Base-by-base conservation (phyloP, 257 asterid species). In the Rauvolfia tetraphylla region DNA sequence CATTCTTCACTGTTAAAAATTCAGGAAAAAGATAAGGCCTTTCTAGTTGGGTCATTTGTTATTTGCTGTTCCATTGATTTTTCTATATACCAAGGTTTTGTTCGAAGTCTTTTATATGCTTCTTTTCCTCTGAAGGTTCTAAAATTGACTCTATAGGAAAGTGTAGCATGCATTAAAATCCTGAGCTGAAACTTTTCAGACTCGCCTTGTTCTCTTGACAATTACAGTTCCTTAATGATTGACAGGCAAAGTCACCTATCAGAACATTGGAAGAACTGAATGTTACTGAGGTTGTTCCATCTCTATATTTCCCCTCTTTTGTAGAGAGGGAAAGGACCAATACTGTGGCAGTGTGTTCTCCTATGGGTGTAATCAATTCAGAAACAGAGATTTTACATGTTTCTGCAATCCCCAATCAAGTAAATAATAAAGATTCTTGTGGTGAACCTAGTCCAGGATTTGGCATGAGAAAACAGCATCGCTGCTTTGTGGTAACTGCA, bases 211-310 rank as follows among this genome's bases (percentile, higher is more conserved):
- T 44, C 46, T 51, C 48, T 70, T 66, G 29, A 78, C 61, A 29
- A 41, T 38, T 38, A 34, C 57, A 38, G 76, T 25, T 63, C 59
- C 68, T 68, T 79, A 61, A 56, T 81, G 77, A 51, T 83, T 82
- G 82, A 70, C 87, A 95, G 98, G 99, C 99, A 42, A 92, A 90
- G 87, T 91, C 99, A 81, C 97, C 98, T 65, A 83, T 95, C 80
- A 87, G 88, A 89, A 82, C 85, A 17, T 80, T 92, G 85, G 98
- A 95, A 11, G 98, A 91, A 87, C 82, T 95, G 76, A 87, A 74
- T 72, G 94, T 95, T 80, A 79, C 85, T 57, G 96, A 91, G 85
- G 92, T 90, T 79, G 82, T 87, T 78, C 79, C 96, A 51, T 76
- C 93, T 86, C 88, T 90, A 46, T 85, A 76, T 88, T 88, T 91